phyloP scores from a whole-genome alignment of 1,284 basidiomycete genomes.

The Paramarasmius palmivorus region DNA sequence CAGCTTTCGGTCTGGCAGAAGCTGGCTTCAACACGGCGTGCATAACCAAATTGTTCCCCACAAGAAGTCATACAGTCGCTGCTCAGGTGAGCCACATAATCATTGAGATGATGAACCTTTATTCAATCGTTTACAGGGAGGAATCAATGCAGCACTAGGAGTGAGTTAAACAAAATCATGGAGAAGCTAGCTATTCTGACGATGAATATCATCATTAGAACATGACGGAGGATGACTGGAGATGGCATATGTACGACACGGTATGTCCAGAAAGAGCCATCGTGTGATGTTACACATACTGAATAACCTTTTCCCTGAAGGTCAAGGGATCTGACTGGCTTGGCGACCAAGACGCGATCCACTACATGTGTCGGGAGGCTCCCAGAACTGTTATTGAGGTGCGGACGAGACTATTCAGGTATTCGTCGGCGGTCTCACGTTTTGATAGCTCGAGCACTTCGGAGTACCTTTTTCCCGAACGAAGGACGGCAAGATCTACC shows the following conservation, averaged over 20 bases:
- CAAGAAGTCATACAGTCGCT: constrained; percentile 97
- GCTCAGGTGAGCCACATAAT: constrained; percentile 71
- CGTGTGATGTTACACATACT: constrained; percentile 7
- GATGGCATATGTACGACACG: constrained; percentile 99
- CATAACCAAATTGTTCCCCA: constrained; percentile 99
- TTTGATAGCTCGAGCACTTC: constrained; percentile 89
- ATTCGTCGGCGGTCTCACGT: constrained; percentile 13
- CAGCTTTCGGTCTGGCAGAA: constrained; percentile 98
- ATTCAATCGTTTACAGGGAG: constrained; percentile 61
- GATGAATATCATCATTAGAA: constrained; percentile 71
- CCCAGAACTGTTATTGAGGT: constrained; percentile 93
- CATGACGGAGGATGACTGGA: constrained; percentile 99
- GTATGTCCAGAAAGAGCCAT: constrained; percentile 43
- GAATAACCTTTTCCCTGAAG: constrained; percentile 35
- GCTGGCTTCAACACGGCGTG: constrained; percentile 98
- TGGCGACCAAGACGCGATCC: constrained; percentile 99
- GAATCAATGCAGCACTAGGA: constrained; percentile 98
- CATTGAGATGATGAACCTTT: constrained; percentile 11
- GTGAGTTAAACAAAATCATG: constrained; percentile 44
- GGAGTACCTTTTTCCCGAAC: constrained; percentile 99
- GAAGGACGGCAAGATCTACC: constrained; percentile 99
- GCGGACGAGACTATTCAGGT: constrained; percentile 19
- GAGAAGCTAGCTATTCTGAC: constrained; percentile 7
- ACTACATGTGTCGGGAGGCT: constrained; percentile 98
- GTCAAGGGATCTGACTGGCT: constrained; percentile 99